phyloP scores from a whole-genome alignment of 768 basidiomycete species.

The Vararia minispora region DNA sequence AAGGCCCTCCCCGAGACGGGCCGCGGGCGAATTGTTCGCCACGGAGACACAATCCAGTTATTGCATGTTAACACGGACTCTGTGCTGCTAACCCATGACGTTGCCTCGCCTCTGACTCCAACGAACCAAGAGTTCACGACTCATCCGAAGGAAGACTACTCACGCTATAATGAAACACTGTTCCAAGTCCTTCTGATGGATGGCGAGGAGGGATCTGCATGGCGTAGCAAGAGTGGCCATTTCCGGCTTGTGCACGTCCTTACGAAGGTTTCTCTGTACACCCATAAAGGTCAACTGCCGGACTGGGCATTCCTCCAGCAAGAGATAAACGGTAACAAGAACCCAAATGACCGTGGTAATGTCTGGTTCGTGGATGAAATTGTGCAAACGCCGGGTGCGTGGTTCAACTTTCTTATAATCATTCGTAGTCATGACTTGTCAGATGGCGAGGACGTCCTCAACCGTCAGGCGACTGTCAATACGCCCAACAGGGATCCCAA shows the following conservation, averaged over 20 bases:
- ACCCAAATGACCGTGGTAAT: conserved; percentile 65
- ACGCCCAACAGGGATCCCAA: conserved; percentile 69
- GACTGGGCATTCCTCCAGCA: conserved; percentile 98
- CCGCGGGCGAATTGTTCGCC: conserved; percentile 83
- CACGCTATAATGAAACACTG: conserved; percentile 78
- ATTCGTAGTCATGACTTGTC: conserved; percentile 6
- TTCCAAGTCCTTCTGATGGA: conserved; percentile 72
- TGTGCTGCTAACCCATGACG: conserved; percentile 87
- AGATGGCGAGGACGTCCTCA: conserved; percentile 46
- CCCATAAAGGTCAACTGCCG: conserved; percentile 72
- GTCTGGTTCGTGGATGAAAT: conserved; percentile 88
- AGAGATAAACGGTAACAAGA: conserved; percentile 97
- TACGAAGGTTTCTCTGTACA: conserved; percentile 93
- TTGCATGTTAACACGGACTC: conserved; percentile 80
- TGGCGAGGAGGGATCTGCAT: conserved; percentile 66
- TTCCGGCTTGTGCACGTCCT: conserved; percentile 85
- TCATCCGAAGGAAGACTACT: conserved; percentile 66
- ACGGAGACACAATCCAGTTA: conserved; percentile 82
- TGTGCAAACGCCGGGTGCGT: conserved; percentile 58
- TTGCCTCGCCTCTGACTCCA: conserved; percentile 92
- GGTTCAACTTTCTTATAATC: not conserved
- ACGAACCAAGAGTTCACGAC: conserved; percentile 99
- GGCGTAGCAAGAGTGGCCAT: conserved; percentile 90
- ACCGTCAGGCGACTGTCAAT: conserved; percentile 39
- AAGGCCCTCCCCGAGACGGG: conserved; percentile 91